phyloP scores from a whole-genome alignment of 179 eudicot genomes.

The Nepenthes alata region DNA sequence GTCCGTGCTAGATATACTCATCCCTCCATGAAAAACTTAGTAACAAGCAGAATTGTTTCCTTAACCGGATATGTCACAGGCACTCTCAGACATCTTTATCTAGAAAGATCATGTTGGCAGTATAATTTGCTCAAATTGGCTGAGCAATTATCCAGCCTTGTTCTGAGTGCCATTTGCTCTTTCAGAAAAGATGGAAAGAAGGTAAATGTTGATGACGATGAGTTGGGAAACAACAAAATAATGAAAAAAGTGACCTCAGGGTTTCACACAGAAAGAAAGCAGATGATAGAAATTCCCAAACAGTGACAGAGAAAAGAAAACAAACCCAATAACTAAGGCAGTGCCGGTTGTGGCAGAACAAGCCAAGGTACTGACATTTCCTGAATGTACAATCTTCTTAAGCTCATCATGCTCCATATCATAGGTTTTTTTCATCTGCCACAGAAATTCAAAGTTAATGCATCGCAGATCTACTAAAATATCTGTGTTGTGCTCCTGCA shows the following conservation, averaged over 20 bases:
- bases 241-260: conserved; percentile 1
- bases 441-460: conserved; percentile 11
- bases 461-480: not conserved
- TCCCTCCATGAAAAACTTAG: too few species aligned
- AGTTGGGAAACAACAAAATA: not conserved
- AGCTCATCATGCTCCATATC: conserved; percentile 61
- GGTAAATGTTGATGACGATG: not conserved
- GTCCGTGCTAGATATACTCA: too few species aligned
- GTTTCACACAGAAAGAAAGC: not conserved
- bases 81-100: too few species aligned
- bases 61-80: too few species aligned
- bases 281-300: not conserved
- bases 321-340: conserved; percentile 63
- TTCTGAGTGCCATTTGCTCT: too few species aligned
- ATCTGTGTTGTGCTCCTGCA: too few species aligned
- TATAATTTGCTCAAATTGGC: too few species aligned
- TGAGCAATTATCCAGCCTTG: too few species aligned
- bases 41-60: too few species aligned
- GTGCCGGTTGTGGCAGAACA: conserved; percentile 80
- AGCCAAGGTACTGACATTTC: conserved; percentile 42
- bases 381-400: conserved; percentile 50
- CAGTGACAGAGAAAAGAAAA: conserved; percentile 5
- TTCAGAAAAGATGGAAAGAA: not conserved
- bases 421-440: conserved; percentile 60
- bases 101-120: too few species aligned